Percentiles rank a stretch among this genome's conserved stretches.
Evolutionary conservation across 2,329 filamentous ascomycete species (phyloP).

Genomic region (Aureobasidium sp.): DNA sequence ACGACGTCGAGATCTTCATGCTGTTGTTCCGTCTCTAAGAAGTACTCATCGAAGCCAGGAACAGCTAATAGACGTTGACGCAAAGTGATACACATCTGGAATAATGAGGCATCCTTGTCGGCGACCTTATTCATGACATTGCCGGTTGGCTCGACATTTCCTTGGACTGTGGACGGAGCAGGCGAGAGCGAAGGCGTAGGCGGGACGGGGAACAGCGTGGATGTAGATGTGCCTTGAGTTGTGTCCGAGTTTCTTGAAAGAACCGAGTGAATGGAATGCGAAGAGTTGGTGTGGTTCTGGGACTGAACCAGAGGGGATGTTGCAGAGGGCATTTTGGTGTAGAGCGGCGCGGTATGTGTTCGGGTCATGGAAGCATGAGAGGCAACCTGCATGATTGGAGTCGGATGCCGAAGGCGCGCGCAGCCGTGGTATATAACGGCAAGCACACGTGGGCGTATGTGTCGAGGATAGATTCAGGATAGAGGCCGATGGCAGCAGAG

Average conservation of each 20-base stretch:
- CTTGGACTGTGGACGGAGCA: conserved; percentile 37
- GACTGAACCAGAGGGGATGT: conserved; percentile 32
- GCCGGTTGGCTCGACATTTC: conserved; percentile 65
- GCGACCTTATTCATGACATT: conserved; percentile 98
- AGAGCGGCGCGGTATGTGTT: conserved; percentile 22
- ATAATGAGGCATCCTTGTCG: conserved; percentile 83
- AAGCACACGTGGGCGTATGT: background rate
- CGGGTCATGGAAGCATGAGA: conserved; percentile 22
- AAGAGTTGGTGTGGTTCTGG: conserved; percentile 37
- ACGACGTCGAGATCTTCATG: conserved; percentile 72
- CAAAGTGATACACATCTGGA: conserved; percentile 86
- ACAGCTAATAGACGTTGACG: conserved; percentile 75
- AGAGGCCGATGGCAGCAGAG: background rate
- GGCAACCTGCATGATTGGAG: conserved; percentile 21
- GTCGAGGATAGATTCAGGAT: background rate
- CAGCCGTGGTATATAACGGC: background rate
- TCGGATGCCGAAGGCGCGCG: background rate
- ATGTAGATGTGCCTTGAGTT: conserved; percentile 36
- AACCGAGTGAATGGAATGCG: conserved; percentile 40
- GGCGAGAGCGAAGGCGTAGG: conserved; percentile 14
- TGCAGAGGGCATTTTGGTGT: conserved; percentile 16
- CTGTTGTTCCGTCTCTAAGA: conserved; percentile 38
- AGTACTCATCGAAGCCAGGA: conserved; percentile 59
- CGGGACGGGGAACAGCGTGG: conserved; percentile 35
- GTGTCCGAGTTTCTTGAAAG: conserved; percentile 39